Base-by-base conservation (phyloP, 2,329 filamentous ascomycete genomes). In the Calonectria pauciramosa region DNA sequence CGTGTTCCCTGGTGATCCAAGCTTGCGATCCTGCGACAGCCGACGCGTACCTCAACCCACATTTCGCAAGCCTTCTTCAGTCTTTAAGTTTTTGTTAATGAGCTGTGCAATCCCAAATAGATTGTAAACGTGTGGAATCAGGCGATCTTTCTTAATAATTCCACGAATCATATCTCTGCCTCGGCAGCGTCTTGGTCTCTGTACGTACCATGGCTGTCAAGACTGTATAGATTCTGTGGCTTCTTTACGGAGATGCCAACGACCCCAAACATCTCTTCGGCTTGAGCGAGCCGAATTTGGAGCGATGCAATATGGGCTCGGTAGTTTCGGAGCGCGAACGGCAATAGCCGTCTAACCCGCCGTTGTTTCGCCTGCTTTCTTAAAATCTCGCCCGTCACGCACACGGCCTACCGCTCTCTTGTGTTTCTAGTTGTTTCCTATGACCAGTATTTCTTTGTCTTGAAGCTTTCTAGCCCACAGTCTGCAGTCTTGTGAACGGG, bases 21-120 rank as follows among this genome's bases (percentile, higher is more conserved):
- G 56, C 56, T 63, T 63, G 34, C 14, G 23, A 63, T 63, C 56
- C 56, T 63, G 56, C 56, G 56, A 63, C 56, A 63, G 7, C 23
- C 56, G 23, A 44, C 56, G 23, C 56, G 56, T 30, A 38, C 34
- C 34, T 34, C 7, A 18, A 23, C 23, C 32, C 56, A 41, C 34
- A 36, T 38, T 23, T 26, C 3, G 23, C 16, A 13, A 3, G 3
- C 34, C 5, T 16, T 26, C 56, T 28, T 28, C 34, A 10, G 3
- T 18, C 26, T 63, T 63, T 41, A 3, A 36, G 34, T 28, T 41
- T 36, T 41, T 4, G n/a, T 23, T 20, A 63, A 63, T 63, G 23
- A 63, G 13, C 56, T 18, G 36, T 41, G 28, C 26, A 65, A 49
- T 65, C 26, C 13, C 28, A 20, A 49, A 49, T 65, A 65, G 23